Evolutionary conservation across 2,329 filamentous ascomycete species (phyloP).

Genomic region (Monilinia aucupariae): DNA sequence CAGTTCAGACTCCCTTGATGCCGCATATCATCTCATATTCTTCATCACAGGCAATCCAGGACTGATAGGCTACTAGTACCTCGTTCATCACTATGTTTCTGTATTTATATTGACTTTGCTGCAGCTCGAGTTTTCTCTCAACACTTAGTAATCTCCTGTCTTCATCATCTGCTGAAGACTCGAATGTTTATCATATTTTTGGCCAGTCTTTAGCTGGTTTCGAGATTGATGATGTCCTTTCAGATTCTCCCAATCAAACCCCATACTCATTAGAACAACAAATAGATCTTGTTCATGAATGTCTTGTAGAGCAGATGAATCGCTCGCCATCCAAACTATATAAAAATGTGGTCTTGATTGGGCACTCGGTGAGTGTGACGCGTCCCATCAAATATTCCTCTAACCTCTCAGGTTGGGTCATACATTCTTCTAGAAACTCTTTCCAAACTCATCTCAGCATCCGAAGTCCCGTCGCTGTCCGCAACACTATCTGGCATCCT

Average conservation of each 20-base stretch:
- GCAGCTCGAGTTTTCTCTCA: constrained; percentile 50
- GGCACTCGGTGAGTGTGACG: constrained; percentile 68
- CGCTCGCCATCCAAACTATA: constrained; percentile 39
- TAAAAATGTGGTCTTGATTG: constrained; percentile 59
- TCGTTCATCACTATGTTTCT: too few species aligned
- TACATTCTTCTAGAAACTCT: constrained; percentile 68
- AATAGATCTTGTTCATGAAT: constrained; percentile 36
- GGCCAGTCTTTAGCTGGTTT: constrained; percentile 55
- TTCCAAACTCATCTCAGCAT: constrained; percentile 35
- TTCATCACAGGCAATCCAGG: constrained; percentile 75
- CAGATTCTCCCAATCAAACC: constrained; percentile 19
- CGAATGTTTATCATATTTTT: constrained; percentile 43
- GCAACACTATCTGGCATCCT: constrained; percentile 46
- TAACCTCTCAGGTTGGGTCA: constrained; percentile 43
- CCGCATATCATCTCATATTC: constrained; percentile 50
- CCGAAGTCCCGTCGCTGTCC: constrained; percentile 28
- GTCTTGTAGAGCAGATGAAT: constrained; percentile 23
- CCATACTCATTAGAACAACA: constrained; percentile 48
- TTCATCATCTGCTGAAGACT: constrained; percentile 34
- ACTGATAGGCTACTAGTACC: constrained; percentile 64
- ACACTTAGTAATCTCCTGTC: constrained; percentile 51
- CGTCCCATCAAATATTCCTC: constrained; percentile 64
- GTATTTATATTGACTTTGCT: background rate
- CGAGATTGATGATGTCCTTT: constrained; percentile 46
- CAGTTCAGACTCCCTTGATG: constrained; percentile 14